Evolutionary conservation across 1,284 basidiomycete species (phyloP), one percentile per base, ranked within the genome.

Genomic region (Microbotryomycetes sp.): DNA sequence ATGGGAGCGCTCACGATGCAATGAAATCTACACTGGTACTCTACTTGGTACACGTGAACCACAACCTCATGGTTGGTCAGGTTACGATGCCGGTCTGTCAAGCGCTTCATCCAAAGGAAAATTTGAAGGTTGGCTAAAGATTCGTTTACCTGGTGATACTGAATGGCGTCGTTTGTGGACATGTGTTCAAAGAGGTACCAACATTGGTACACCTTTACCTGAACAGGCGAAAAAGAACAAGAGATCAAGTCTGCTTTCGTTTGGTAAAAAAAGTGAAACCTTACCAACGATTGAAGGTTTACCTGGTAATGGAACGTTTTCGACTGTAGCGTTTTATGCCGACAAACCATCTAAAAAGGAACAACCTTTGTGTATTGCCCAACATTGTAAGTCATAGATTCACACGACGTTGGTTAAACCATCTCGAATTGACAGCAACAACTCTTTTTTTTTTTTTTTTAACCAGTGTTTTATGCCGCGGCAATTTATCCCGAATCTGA

Each of bases 21-120:
- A 97, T 76, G 94, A 97, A 77, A 92, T 98, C 62, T 98, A 98
- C 76, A 97, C 94, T 0, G 93, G 92, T 2, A 90, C 97, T 77
- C 79, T 97, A 50, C 83, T 93, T 67, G 82, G 90, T 54, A 87
- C 89, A 3, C 61, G 65, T 19, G 68, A 64, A 45, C 66, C 59
- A 5, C 54, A 59, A 48, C 63, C 56, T 26, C 42, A 36, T 32
- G 66, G 62, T 6, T 67, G 68, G 66, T 50, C 49, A 6, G 63
- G 62, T 7, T 64, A 55, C 49, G 62, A 62, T 4, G 63, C 58
- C 15, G 69, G 63, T 15, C 62, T 68, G 3, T 54, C 26, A 47
- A n/a, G 25, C 36, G 42, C 25, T 51, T 46, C 53, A 32, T 53
- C 49, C 14, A 83, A 83, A 54, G 88, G 89, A 14, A 83, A 82